Conservation (phyloP, 2,329 filamentous ascomycete genomes). For the Zarea fungicola region DNA sequence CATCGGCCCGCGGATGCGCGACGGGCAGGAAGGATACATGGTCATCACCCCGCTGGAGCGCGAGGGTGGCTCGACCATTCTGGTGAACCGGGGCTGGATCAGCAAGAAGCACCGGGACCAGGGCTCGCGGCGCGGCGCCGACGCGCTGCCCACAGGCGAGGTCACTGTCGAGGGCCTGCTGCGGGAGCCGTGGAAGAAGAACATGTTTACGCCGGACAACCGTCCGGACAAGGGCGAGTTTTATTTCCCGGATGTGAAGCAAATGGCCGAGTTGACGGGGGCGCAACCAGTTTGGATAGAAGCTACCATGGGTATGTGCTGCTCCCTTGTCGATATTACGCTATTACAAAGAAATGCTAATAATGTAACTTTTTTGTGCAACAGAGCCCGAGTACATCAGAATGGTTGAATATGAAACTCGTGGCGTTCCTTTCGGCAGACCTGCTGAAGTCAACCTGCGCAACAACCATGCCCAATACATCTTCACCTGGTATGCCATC, state of each 20-base stretch:
- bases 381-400: constrained; percentile 73
- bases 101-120: constrained; percentile 66
- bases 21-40: constrained; percentile 85
- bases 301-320: constrained; percentile 75
- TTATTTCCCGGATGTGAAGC: constrained; percentile 87
- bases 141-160: constrained; percentile 63
- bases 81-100: constrained; percentile 93
- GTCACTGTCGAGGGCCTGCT: constrained; percentile 80
- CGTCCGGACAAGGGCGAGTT: constrained; percentile 77
- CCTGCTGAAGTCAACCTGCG: constrained; percentile 84
- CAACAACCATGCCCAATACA: constrained; percentile 98
- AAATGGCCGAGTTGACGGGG: constrained; percentile 81
- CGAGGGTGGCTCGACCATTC: constrained; percentile 60
- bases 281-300: constrained; percentile 93
- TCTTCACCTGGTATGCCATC: constrained; percentile 92
- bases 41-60: constrained; percentile 89
- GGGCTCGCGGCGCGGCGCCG: constrained; percentile 56
- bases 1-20: constrained; percentile 80
- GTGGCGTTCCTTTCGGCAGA: constrained; percentile 85
- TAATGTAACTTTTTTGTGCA: constrained; percentile 17
- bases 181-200: constrained; percentile 91
- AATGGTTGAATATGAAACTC: constrained; percentile 67
- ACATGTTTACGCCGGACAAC: constrained; percentile 94
- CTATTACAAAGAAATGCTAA: too few species aligned
- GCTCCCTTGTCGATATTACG: not conserved